A percentile compares a stretch with the other conserved stretches of the same genome.
Evolutionary conservation across 1,284 basidiomycete species (phyloP).

Genomic region (Ustanciosporium gigantosporum): DNA sequence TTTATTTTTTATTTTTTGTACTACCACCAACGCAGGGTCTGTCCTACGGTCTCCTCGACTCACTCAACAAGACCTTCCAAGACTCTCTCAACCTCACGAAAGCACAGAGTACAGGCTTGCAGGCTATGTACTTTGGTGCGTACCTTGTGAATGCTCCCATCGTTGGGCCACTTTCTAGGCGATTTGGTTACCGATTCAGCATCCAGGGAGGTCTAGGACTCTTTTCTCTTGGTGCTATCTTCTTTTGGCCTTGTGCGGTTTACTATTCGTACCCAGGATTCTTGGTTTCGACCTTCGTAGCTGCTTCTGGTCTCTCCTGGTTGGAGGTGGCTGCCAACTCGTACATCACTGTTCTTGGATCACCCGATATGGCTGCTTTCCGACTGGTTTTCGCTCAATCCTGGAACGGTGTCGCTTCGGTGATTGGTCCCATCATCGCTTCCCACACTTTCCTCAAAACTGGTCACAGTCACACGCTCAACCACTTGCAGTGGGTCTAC

Average conservation of each 20-base stretch:
- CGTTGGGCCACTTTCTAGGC: constrained; percentile 43
- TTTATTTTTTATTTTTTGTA: too few species aligned
- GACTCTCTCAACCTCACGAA: constrained; percentile 72
- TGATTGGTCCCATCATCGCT: constrained; percentile 78
- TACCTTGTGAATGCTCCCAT: constrained; percentile 31
- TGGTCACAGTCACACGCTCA: constrained; percentile 68
- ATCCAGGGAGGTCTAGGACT: constrained; percentile 71
- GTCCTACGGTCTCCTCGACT: constrained; percentile 74
- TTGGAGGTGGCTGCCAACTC: constrained; percentile 74
- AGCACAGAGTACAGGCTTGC: constrained; percentile 78
- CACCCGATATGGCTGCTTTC: constrained; percentile 72
- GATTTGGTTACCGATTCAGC: constrained; percentile 63
- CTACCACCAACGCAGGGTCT: too few species aligned
- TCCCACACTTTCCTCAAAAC: constrained; percentile 75
- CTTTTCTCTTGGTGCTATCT: constrained; percentile 24
- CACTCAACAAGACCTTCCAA: constrained; percentile 81
- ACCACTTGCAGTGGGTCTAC: constrained; percentile 80
- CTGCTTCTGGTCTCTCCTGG: constrained; percentile 70
- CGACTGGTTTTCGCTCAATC: constrained; percentile 80
- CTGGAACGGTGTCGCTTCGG: constrained; percentile 78
- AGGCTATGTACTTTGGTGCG: constrained; percentile 77
- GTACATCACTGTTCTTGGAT: constrained; percentile 72
- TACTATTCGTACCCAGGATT: constrained; percentile 28
- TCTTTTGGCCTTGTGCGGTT: constrained; percentile 34
- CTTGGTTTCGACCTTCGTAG: constrained; percentile 45